Conservation (phyloP, 345 rosid species). For the Citrus sinensis region DNA sequence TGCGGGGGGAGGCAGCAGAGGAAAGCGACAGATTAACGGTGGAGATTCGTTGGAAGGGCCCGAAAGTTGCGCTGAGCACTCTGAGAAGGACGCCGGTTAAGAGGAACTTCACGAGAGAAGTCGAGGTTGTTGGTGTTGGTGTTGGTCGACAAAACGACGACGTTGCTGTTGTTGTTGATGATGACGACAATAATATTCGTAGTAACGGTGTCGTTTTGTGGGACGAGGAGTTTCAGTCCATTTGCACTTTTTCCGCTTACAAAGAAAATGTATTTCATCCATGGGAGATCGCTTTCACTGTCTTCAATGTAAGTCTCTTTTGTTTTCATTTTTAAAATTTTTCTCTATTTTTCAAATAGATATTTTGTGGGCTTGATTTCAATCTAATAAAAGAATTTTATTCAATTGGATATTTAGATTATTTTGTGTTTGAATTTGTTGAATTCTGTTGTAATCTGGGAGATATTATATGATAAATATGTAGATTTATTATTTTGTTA, state of each 20-base stretch:
- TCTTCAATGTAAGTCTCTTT: slow-evolving; percentile 64
- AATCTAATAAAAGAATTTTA: not conserved
- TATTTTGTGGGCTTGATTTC: not conserved
- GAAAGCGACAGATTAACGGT: slow-evolving; percentile 48
- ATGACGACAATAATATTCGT: not conserved
- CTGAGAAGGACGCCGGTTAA: slow-evolving; percentile 68
- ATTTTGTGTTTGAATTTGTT: not conserved
- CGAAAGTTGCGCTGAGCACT: slow-evolving; percentile 73
- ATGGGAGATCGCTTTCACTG: slow-evolving; percentile 90
- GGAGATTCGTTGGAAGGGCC: slow-evolving; percentile 96
- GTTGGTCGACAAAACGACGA: not conserved
- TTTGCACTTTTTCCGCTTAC: slow-evolving; percentile 66
- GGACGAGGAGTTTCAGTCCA: slow-evolving; percentile 81
- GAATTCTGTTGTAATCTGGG: not conserved
- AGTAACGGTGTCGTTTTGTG: slow-evolving; percentile 52
- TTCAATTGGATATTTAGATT: not conserved
- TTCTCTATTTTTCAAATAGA: not conserved
- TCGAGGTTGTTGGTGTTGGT: slow-evolving; percentile 19
- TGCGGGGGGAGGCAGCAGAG: slow-evolving; percentile 32
- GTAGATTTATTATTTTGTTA: not conserved
- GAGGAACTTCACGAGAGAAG: slow-evolving; percentile 81
- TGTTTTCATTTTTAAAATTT: not conserved
- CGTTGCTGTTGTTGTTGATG: not conserved
- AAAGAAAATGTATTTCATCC: slow-evolving; percentile 78
- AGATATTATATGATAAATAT: not conserved